Conservation (phyloP, 345 rosid species). For the Eutrema japonicum region DNA sequence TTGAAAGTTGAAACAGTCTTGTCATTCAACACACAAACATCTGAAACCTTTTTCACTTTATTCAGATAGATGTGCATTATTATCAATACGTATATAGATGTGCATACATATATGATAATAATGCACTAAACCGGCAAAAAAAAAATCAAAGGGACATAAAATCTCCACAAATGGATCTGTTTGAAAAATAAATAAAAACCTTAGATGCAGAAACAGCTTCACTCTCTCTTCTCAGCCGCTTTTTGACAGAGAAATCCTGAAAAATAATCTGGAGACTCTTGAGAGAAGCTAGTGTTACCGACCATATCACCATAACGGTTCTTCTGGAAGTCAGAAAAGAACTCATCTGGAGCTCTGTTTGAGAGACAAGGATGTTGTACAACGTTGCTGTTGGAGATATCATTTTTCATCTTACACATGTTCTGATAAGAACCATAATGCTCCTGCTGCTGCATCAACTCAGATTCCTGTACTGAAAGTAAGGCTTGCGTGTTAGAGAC, state of each 20-base stretch:
- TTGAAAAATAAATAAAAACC: too few species aligned
- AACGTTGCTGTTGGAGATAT: constrained; percentile 4
- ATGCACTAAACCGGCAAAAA: background rate
- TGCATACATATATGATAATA: background rate
- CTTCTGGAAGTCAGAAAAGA: constrained; percentile 1
- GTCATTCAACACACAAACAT: background rate
- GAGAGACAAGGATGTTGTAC: constrained; percentile 2
- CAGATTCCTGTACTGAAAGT: constrained; percentile 2
- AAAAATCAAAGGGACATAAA: too few species aligned
- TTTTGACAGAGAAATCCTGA: background rate
- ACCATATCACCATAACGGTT: constrained; percentile 3
- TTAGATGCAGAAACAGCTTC: background rate
- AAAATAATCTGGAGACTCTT: background rate
- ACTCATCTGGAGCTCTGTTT: constrained; percentile 21
- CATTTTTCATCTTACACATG: constrained; percentile 7
- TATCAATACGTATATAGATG: background rate
- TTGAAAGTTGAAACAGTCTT: too few species aligned
- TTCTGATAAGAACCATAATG: constrained; percentile 13
- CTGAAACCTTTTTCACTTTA: background rate
- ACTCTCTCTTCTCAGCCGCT: background rate
- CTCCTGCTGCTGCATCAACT: constrained; percentile 8
- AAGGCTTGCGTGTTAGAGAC: constrained; percentile 9
- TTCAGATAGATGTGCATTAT: too few species aligned
- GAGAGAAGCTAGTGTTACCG: constrained; percentile 11
- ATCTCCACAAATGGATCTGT: constrained; percentile 6